These are phyloP conservation scores for Scedosporium apiospermum DNA, from an alignment of 2,329 filamentous ascomycete genomes.

Conservation along the genomic window DNA sequence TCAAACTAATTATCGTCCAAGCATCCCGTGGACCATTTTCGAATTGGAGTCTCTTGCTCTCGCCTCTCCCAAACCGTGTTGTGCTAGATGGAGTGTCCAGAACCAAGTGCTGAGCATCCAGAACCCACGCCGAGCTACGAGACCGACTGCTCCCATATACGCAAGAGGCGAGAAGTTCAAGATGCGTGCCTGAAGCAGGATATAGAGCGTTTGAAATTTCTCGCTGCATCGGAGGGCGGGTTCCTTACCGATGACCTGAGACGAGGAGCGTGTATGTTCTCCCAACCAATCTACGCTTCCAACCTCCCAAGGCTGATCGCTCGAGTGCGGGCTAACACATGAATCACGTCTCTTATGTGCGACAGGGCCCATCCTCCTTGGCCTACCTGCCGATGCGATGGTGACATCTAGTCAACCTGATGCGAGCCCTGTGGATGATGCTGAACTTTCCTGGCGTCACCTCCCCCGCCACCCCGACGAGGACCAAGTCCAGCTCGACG, in stretches of 20 bases:
- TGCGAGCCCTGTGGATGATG: constrained; percentile 9
- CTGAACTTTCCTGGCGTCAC: constrained; percentile 38
- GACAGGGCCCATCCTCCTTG: constrained; percentile 55
- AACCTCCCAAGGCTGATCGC: neutral
- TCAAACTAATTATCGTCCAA: too few species aligned
- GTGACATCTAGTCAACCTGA: neutral
- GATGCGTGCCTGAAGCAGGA: constrained; percentile 52
- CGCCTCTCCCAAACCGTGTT: too few species aligned
- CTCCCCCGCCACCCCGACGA: constrained; percentile 77
- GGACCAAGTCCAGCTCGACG: constrained; percentile 83
- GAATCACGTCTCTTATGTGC: neutral
- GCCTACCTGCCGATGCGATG: constrained; percentile 20
- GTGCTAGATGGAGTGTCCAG: too few species aligned
- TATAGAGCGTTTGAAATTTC: constrained; percentile 41
- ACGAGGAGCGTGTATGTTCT: constrained; percentile 65
- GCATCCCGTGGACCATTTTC: too few species aligned
- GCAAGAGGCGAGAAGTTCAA: constrained; percentile 30
- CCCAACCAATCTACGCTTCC: neutral
- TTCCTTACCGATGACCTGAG: constrained; percentile 60
- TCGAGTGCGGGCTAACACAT: constrained; percentile 7
- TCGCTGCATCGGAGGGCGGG: constrained; percentile 57
- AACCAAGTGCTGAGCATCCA: neutral
- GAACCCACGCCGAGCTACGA: neutral
- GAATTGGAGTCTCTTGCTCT: too few species aligned
- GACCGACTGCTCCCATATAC: constrained; percentile 1